These are phyloP conservation scores for Ballota nigra DNA, from an alignment of 257 asterid species.

Conservation along the genomic window DNA sequence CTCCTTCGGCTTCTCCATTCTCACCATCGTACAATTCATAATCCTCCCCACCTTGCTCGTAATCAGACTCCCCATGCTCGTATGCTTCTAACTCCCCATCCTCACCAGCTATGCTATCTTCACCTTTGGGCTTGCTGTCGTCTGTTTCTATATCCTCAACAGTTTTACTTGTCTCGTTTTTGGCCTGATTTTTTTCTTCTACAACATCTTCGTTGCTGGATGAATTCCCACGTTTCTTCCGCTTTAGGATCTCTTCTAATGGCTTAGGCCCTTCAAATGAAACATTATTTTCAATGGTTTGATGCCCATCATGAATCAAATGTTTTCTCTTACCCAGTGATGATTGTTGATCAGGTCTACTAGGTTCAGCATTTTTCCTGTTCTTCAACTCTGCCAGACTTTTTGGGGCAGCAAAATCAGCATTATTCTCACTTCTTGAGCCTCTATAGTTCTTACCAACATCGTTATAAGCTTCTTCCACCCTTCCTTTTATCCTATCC, in stretches of 20 bases:
- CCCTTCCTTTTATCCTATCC: slow-evolving; percentile 60
- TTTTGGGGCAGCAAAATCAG: slow-evolving; percentile 64
- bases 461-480: slow-evolving; percentile 42
- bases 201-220: slow-evolving; percentile 17
- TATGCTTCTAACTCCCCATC: slow-evolving; percentile 49
- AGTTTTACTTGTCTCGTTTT: slow-evolving; percentile 17
- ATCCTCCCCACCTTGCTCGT: slow-evolving; percentile 69
- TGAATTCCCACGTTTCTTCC: slow-evolving; percentile 54
- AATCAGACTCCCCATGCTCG: slow-evolving; percentile 52
- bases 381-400: slow-evolving; percentile 75
- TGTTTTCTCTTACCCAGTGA: slow-evolving; percentile 72
- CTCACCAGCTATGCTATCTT: slow-evolving; percentile 41
- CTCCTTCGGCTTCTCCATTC: slow-evolving; percentile 51
- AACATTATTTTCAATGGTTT: slow-evolving; percentile 38
- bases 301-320: slow-evolving; percentile 35
- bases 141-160: slow-evolving; percentile 28
- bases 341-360: slow-evolving; percentile 33
- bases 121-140: slow-evolving; percentile 37
- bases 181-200: slow-evolving; percentile 28
- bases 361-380: slow-evolving; percentile 40
- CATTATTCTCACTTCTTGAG: slow-evolving; percentile 36
- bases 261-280: slow-evolving; percentile 96
- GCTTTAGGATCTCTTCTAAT: slow-evolving; percentile 77
- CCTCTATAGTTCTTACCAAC: slow-evolving; percentile 46
- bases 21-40: slow-evolving; percentile 58